Evolutionary conservation across 352 stramenopile species (phyloP).

Genomic region (Aphanomyces stellatus): DNA sequence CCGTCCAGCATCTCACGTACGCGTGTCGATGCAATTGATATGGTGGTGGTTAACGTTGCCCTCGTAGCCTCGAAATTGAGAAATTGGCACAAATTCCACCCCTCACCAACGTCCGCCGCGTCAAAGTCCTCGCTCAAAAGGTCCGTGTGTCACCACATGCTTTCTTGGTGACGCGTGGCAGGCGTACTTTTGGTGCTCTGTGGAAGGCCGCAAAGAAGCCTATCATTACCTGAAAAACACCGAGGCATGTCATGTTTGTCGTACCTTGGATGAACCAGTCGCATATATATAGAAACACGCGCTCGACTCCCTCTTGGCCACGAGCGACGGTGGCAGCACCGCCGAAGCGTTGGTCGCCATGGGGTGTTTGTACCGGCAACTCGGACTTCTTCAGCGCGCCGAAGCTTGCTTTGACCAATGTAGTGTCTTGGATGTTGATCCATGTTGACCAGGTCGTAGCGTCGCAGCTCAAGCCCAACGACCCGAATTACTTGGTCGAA

Average conservation of each 20-base stretch:
- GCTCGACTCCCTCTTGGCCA: constrained; percentile 28
- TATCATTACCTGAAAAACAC: constrained; percentile 11
- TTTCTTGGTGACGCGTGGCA: neutral
- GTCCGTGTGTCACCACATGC: neutral
- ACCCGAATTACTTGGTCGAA: constrained; percentile 40
- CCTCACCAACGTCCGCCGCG: neutral
- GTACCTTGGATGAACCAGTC: neutral
- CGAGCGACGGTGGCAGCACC: constrained; percentile 33
- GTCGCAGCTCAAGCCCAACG: constrained; percentile 23
- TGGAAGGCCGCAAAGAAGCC: constrained; percentile 34
- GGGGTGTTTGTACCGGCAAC: constrained; percentile 41
- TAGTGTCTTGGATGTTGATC: neutral
- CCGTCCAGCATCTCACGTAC: constrained; percentile 1
- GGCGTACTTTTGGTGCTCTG: constrained; percentile 37
- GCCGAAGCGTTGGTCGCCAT: constrained; percentile 29
- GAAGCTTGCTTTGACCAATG: constrained; percentile 38
- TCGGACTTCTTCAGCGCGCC: constrained; percentile 44
- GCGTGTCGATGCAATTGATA: neutral
- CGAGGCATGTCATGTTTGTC: neutral
- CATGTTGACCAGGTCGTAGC: neutral
- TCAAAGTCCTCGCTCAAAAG: neutral
- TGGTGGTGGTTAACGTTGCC: too few species aligned
- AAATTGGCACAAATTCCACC: neutral
- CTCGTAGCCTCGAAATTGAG: constrained; percentile 8
- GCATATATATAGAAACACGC: constrained; percentile 27